Evolutionary conservation across 1,284 basidiomycete species (phyloP).

Genomic region (Apiotrichum akiyoshidainum): DNA sequence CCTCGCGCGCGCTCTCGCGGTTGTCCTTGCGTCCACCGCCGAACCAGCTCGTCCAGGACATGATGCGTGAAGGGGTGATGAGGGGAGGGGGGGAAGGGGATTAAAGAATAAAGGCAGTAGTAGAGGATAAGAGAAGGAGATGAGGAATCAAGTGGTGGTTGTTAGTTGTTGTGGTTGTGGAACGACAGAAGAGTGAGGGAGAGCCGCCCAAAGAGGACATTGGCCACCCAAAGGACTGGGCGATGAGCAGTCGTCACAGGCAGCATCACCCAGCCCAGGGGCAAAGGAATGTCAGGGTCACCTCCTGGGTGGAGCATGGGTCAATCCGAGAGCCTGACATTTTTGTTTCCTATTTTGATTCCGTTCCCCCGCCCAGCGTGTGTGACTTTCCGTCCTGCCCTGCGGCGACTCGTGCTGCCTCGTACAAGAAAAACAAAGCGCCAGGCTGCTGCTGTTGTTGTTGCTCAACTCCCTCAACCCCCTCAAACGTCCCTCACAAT

Average conservation of each 20-base stretch:
- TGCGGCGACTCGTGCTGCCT: too few species aligned
- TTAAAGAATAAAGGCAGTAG: neutral
- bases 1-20: slow-evolving; percentile 74
- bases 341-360: neutral
- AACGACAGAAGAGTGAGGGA: too few species aligned
- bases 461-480: neutral
- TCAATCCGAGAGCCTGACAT: neutral
- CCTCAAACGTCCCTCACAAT: slow-evolving; percentile 25
- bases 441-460: neutral
- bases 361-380: neutral
- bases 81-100: neutral
- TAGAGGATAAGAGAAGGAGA: neutral
- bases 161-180: too few species aligned
- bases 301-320: neutral
- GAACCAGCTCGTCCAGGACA: slow-evolving; percentile 75
- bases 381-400: slow-evolving; percentile 2
- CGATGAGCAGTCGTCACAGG: neutral
- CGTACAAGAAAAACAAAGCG: slow-evolving; percentile 9
- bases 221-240: too few species aligned
- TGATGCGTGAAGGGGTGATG: slow-evolving; percentile 56
- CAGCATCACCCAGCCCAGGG: too few species aligned
- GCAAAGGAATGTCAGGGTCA: neutral
- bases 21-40: slow-evolving; percentile 65
- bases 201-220: too few species aligned
- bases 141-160: too few species aligned